Base-by-base conservation (phyloP, 2,329 filamentous ascomycete genomes). In the Phyllosticta citribraziliensis region DNA sequence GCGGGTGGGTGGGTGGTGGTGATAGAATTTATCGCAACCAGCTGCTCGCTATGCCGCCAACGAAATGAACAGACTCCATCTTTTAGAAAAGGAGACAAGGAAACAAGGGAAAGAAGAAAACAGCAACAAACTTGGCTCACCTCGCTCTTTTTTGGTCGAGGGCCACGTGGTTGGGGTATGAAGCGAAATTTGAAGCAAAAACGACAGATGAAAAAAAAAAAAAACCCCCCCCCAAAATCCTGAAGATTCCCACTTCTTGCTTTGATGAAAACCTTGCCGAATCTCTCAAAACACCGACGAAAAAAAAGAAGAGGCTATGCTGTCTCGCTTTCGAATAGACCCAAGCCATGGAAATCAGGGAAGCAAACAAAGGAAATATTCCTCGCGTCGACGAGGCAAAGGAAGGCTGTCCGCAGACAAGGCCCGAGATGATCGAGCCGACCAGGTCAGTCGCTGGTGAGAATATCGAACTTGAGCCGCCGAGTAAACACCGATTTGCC, bases 131-230 rank as follows among this genome's bases (percentile, higher is more conserved):
- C 52, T 53, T 52, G 58, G 58, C 58, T 53, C 52, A 40, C 33
- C 33, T 40, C 33, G 33, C 33, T 40, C 33, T 40, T 40, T 19
- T 60, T 60, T 53, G 52, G 58, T 40, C 20, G n/a, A 22, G 52
- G 58, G 58, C 58, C 58, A 53, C 19, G 50, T 20, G 58, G 52
- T 52, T 52, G 58, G 58, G 58, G 58, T 61, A 61, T 61, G 58
- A 61, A 61, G 58, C 58, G 58, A 61, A 61, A 54, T 20, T 11
- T 24, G 22, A 61, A 61, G 54, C 55, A 56, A 60, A 61, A 52
- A 56, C 54, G 54, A 61, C 53, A 52, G 56, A 53, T 54, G 22
- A 52, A 20, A 12, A 52, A 20, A 56, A 61, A 52, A 56, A n/a
- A n/a, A n/a, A n/a, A n/a, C n/a, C n/a, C n/a, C n/a, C n/a, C 55